Evolutionary conservation across 2,329 filamentous ascomycete species (phyloP), one percentile per base, ranked within the genome.

Genomic region (Epichloe gansuensis): DNA sequence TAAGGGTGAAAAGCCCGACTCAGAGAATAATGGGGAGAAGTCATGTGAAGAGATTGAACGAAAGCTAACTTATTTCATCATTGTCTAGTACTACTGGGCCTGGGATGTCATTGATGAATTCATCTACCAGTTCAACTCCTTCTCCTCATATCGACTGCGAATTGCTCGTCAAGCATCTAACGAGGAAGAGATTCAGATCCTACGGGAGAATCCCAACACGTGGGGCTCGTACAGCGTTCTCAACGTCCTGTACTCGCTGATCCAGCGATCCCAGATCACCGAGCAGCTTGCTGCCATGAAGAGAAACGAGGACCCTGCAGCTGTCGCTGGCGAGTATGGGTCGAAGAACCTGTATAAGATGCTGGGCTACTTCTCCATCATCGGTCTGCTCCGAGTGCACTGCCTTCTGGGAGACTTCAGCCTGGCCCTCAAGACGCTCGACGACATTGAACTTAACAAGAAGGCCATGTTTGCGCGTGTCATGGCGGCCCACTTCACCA

Each of bases 61-160:
- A 35, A 51, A 44, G 41, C 48, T 50, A 50, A 50, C 27, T 48
- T 25, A 8, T 27, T 40, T 15, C 36, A 13, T 13, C 39, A 51
- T 46, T 46, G 51, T 47, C 44, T 68, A 97, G 89, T 94, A 95
- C 75, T 96, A 91, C 76, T 98, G 93, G 93, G 93, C 93, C 42
- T 98, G 93, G 93, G 93, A 98, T 70, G 91, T 97, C 61, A 96
- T 98, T 73, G 93, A 98, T 71, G 93, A 98, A 73, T 98, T 98
- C 76, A 97, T 98, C 74, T 98, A 98, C 77, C 93, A 98, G 71
- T 98, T 98, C 79, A 96, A 98, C 78, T 94, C 90, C 54, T 98
- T 98, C 78, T 97, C 89, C 69, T 89, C 89, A 57, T 96, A 96
- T 80, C 84, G 93, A 66, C 89, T 94, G 71, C 85, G 89, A 60